These are phyloP conservation scores for Alternaria conjuncta DNA, from an alignment of 2,329 filamentous ascomycete species.

Conservation along the genomic window DNA sequence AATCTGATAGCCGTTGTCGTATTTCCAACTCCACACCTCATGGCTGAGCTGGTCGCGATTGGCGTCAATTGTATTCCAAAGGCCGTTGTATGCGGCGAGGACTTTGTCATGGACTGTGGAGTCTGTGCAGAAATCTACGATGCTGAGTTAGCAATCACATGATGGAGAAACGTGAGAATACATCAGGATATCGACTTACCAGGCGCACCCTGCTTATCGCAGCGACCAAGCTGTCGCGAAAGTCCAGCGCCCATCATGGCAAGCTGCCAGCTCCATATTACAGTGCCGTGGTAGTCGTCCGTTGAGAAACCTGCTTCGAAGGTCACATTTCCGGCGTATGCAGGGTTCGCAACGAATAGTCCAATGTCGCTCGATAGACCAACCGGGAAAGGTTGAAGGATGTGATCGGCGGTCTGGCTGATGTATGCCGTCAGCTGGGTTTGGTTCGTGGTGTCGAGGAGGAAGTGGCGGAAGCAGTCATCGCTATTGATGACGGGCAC, in stretches of 20 bases:
- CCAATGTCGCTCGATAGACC: conserved; percentile 64
- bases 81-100: conserved; percentile 60
- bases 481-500: conserved; percentile 69
- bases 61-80: conserved; percentile 67
- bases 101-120: conserved; percentile 54
- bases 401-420: conserved; percentile 63
- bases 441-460: conserved; percentile 66
- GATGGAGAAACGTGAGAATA: background rate
- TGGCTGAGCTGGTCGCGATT: conserved; percentile 60
- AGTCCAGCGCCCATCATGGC: conserved; percentile 69
- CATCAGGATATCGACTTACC: background rate
- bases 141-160: conserved; percentile 21
- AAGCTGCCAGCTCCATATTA: conserved; percentile 70
- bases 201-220: conserved; percentile 36
- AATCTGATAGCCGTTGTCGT: conserved; percentile 57
- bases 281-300: conserved; percentile 68
- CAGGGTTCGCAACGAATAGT: conserved; percentile 67
- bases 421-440: conserved; percentile 63
- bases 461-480: conserved; percentile 67
- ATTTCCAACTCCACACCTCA: conserved; percentile 70
- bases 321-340: conserved; percentile 57
- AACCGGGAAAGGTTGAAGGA: conserved; percentile 64
- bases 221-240: conserved; percentile 63
- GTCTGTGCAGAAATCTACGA: conserved; percentile 60
- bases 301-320: conserved; percentile 60